Evolutionary conservation across 805 yeast species (phyloP), one percentile per base, ranked within the genome.

Genomic region (Debaryomyces prosopidis): DNA sequence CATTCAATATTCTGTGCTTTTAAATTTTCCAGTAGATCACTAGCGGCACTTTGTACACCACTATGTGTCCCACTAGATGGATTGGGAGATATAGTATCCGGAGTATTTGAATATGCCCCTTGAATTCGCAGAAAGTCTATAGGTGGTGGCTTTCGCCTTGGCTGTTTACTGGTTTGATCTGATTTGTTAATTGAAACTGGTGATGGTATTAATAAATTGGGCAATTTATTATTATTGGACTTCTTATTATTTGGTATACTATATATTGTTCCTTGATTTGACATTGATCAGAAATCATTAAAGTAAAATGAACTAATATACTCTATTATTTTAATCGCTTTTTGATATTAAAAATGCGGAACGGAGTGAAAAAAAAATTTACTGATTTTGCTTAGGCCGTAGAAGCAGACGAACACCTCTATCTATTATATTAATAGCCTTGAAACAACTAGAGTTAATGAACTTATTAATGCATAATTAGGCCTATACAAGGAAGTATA

Each of bases 91-190:
- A 34, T 40, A 9, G 37, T 39, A n/a, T 35, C 36, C 8, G 60
- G 46, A 15, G 53, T 47, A 40, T 47, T 30, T 12, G 46, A 39
- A 39, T 44, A 42, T 28, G 55, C 58, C 5, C 69, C 70, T 46
- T 58, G 62, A 15, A 70, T 62, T 42, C 58, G 57, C 58, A 62
- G 60, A 48, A 68, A 69, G 51, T 69, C 73, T n/a, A 69, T 66
- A 12, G 77, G 75, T 11, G 76, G 76, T 4, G 75, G 75, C 47
- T 72, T 72, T 36, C 77, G 56, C 44, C 60, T 59, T 19, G 51
- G 51, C 12, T 34, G 49, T 36, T 49, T 28, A 42, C 34, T 26
- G 14, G 32, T 19, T 17, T 32, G 32, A 27, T 32, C 27, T 20
- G 14, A 5, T 19, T 42, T 43, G 35, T 48, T 39, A 9, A 49